Base-by-base conservation (phyloP, 306 rosid genomes). In the Acacia acuminata region DNA sequence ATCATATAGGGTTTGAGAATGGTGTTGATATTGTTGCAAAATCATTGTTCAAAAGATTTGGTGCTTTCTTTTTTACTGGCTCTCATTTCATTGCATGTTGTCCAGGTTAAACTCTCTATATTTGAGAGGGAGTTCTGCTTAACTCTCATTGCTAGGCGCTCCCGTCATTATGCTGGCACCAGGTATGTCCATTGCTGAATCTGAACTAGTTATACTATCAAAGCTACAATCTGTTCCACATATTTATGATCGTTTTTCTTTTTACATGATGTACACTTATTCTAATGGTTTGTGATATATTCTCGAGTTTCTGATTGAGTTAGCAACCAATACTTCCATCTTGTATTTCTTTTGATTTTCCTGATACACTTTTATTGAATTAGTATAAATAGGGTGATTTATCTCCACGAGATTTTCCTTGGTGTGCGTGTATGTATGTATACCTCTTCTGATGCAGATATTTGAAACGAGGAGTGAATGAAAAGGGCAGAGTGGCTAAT, bases 121-220 rank as follows among this genome's bases (percentile, higher is more conserved):
- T 86, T 89, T 71, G 94, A 88, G 75, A 85, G 87, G 83, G 86
- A 90, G 82, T 82, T 96, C 84, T 88, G 84, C 79, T 75, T 96
- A 86, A 92, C 88, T 81, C 81, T 94, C 85, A 96, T 96, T 86
- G 94, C 97, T 76, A 92, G 99, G 78, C 98, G 99, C 66, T 96
- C 99, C 45, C 89, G 94, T 42, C 99, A 96, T 85, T 96, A 90
- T 89, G 99, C 98, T 77, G 99, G 99, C 84, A 96, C 99, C 88
- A 92, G 99, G 99, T 96, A 71, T 76, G 88, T 77, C 25, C 67
- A 82, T 64, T 53, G 70, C 63, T 44, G 5, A 73, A 61, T 32
- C 38, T 76, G 16, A 75, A 68, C 70, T 84, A 64, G 12, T 79
- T 38, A 71, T 85, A 56, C 67, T 38, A 71, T 72, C 71, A 53